phyloP scores from a whole-genome alignment of 2,329 filamentous ascomycete genomes.

The Clarireedia monteithiana region DNA sequence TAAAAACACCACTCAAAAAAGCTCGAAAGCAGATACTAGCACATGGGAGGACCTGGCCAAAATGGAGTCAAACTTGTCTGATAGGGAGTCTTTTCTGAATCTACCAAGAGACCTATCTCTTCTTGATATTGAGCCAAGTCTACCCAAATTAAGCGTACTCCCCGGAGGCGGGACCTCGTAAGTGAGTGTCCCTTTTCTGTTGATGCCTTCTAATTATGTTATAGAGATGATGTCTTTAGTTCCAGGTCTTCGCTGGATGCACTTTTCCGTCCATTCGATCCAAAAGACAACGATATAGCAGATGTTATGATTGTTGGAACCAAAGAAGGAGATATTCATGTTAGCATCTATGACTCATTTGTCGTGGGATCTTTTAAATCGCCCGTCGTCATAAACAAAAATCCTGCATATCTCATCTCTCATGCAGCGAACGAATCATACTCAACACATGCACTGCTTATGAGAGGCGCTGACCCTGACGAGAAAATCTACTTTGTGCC shows the following conservation, averaged over 20 bases:
- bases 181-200: conserved; percentile 26
- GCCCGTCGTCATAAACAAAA: conserved; percentile 28
- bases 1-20: conserved; percentile 13
- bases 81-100: conserved; percentile 32
- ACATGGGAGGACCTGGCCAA: conserved; percentile 19
- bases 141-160: conserved; percentile 69
- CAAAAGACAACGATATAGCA: conserved; percentile 63
- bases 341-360: conserved; percentile 82
- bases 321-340: conserved; percentile 61
- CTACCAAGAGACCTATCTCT: conserved; percentile 67
- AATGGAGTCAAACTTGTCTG: conserved; percentile 8
- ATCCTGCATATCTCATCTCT: conserved; percentile 32
- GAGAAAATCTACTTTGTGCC: conserved; percentile 55
- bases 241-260: conserved; percentile 29
- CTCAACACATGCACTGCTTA: conserved; percentile 69
- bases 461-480: conserved; percentile 37
- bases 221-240: conserved; percentile 30
- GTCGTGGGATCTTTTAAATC: conserved; percentile 60
- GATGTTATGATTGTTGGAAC: conserved; percentile 73
- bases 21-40: conserved; percentile 1
- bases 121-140: conserved; percentile 65
- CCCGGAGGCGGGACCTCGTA: conserved; percentile 58
- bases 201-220: conserved; percentile 6
- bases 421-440: conserved; percentile 67
- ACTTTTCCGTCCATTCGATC: conserved; percentile 33